Conservation (phyloP, 805 yeast species). For the Tetrapisispora fleetii region DNA sequence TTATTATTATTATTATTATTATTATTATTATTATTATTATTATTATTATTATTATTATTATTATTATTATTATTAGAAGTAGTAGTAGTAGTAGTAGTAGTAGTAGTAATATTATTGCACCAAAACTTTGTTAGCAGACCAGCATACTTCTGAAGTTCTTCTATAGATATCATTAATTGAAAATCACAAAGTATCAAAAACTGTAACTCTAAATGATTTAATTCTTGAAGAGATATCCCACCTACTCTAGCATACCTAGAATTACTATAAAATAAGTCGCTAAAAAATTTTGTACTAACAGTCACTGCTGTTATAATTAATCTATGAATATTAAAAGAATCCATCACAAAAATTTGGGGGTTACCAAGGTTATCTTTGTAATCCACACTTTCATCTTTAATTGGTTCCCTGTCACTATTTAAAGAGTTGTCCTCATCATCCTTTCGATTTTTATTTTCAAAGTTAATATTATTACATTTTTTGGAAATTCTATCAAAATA, state of each 20-base stretch:
- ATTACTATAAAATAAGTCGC: constrained; percentile 90
- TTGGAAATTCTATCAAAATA: constrained; percentile 92
- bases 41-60: constrained; percentile 1
- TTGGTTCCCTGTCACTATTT: constrained; percentile 5
- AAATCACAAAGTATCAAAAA: constrained; percentile 79
- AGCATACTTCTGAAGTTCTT: constrained; percentile 85
- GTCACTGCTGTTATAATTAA: constrained; percentile 90
- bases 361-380: constrained; percentile 13
- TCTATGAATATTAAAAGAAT: constrained; percentile 89
- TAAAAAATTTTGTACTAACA: constrained; percentile 87
- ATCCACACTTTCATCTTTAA: constrained; percentile 4
- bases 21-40: not conserved
- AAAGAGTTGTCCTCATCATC: not conserved
- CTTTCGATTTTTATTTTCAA: not conserved
- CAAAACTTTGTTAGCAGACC: constrained; percentile 78
- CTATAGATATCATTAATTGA: constrained; percentile 74
- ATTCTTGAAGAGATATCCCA: constrained; percentile 85
- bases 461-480: constrained; percentile 29
- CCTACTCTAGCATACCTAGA: constrained; percentile 93
- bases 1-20: not conserved
- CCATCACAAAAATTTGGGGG: constrained; percentile 81
- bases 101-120: constrained; percentile 30
- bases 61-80: not conserved
- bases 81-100: not conserved
- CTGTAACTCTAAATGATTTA: constrained; percentile 86